A percentile compares a stretch with the other conserved stretches of the same genome.
These are phyloP conservation scores for Neonectria magnoliae DNA, from an alignment of 2,329 filamentous ascomycete species.

Conservation along the genomic window DNA sequence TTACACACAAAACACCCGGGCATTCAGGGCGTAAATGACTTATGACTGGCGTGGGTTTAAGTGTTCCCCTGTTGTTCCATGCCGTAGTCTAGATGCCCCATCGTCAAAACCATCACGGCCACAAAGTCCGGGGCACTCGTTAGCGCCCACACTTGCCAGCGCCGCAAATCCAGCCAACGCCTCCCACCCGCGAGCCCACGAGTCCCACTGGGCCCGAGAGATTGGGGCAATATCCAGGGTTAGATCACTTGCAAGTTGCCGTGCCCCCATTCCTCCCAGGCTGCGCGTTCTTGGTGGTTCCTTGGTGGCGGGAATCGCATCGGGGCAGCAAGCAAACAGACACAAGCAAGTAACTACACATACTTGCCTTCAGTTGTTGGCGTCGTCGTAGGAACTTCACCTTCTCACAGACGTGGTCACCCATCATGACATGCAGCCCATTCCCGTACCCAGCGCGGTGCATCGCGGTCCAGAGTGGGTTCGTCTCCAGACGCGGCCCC, in stretches of 20 bases:
- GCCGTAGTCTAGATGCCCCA: background rate
- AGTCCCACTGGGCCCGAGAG: constrained; percentile 32
- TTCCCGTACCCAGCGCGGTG: constrained; percentile 28
- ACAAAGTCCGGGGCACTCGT: constrained; percentile 35
- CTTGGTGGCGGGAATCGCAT: constrained; percentile 25
- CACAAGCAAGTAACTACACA: constrained; percentile 19
- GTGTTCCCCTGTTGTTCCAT: no score
- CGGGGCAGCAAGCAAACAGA: background rate
- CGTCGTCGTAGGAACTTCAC: constrained; percentile 29
- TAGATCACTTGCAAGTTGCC: constrained; percentile 4
- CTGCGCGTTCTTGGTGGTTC: background rate
- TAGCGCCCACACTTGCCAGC: constrained; percentile 27
- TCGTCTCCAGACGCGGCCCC: constrained; percentile 18
- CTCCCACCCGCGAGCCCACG: constrained; percentile 23
- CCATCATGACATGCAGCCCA: constrained; percentile 39
- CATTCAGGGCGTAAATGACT: no score
- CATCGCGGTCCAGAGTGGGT: constrained; percentile 25
- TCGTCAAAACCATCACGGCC: background rate
- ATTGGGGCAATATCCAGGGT: constrained; percentile 35
- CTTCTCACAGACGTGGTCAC: constrained; percentile 31
- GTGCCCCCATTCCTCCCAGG: constrained; percentile 16
- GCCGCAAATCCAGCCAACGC: constrained; percentile 30
- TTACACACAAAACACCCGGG: background rate
- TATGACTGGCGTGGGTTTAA: no score
- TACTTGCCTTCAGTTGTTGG: constrained; percentile 15